These are phyloP conservation scores for Pichia sp. DNA, from an alignment of 1,139 yeast species.

Conservation along the genomic window DNA sequence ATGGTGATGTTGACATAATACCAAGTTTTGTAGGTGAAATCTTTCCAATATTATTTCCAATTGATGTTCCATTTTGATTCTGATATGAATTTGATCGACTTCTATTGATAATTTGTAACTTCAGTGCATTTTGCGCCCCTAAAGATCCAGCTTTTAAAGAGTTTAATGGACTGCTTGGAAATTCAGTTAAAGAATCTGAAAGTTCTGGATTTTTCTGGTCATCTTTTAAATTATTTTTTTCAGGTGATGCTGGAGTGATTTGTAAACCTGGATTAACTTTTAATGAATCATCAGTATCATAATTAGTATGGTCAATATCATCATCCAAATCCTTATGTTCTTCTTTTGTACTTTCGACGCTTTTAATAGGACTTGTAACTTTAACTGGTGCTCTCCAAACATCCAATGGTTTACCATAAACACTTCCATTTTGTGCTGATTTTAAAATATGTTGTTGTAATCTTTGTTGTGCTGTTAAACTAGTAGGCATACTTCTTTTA, in stretches of 20 bases:
- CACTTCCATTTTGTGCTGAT: slow-evolving; percentile 27
- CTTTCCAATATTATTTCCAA: not conserved
- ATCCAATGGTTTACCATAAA: slow-evolving; percentile 25
- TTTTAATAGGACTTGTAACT: not conserved
- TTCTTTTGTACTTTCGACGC: not conserved
- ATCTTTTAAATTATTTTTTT: not conserved
- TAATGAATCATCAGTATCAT: not conserved
- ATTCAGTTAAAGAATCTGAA: slow-evolving; percentile 1
- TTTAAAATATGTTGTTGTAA: slow-evolving; percentile 29
- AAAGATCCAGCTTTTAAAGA: slow-evolving; percentile 22
- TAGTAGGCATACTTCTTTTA: slow-evolving; percentile 5
- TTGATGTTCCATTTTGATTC: slow-evolving; percentile 8
- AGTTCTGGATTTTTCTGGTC: not conserved
- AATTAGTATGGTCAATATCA: not conserved
- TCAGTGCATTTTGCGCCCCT: slow-evolving; percentile 18
- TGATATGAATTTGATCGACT: slow-evolving; percentile 22
- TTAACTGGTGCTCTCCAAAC: slow-evolving; percentile 6
- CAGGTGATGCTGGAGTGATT: slow-evolving; percentile 4
- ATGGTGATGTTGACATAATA: not conserved
- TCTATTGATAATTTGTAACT: slow-evolving; percentile 14
- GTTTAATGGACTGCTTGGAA: slow-evolving; percentile 27
- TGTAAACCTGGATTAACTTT: not conserved
- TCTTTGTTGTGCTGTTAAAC: slow-evolving; percentile 30
- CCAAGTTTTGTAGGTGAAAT: slow-evolving; percentile 2
- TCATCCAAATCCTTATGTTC: not conserved